phyloP scores from a whole-genome alignment of 1,139 yeast species.

The Hanseniaspora uvarum region DNA sequence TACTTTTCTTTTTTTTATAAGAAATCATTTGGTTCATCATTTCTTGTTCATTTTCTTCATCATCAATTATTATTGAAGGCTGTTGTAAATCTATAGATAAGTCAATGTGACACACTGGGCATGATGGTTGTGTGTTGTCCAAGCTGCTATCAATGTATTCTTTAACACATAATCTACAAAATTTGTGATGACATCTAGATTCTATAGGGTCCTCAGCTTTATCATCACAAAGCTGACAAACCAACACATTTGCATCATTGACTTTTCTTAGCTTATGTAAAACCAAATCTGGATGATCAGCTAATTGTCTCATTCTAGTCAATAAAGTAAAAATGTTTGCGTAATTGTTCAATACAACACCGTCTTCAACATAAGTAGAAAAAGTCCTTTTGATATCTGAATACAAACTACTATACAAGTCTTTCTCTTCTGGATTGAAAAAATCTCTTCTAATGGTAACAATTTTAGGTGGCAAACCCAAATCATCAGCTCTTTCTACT shows the following conservation, averaged over 20 bases:
- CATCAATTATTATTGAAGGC: slow-evolving; percentile 57
- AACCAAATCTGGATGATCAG: slow-evolving; percentile 95
- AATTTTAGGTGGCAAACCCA: slow-evolving; percentile 90
- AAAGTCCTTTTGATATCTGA: slow-evolving; percentile 78
- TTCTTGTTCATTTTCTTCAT: slow-evolving; percentile 42
- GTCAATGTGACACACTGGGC: slow-evolving; percentile 95
- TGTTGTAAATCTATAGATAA: slow-evolving; percentile 81
- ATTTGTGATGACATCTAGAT: slow-evolving; percentile 84
- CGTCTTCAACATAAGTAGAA: slow-evolving; percentile 77
- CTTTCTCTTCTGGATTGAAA: slow-evolving; percentile 91
- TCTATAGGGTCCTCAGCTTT: slow-evolving; percentile 96
- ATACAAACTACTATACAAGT: slow-evolving; percentile 75
- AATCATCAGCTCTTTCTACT: slow-evolving; percentile 89
- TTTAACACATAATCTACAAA: slow-evolving; percentile 81
- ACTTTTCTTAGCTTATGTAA: slow-evolving; percentile 50
- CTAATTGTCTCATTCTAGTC: slow-evolving; percentile 93
- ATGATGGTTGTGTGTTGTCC: slow-evolving; percentile 52
- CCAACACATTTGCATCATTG: slow-evolving; percentile 34
- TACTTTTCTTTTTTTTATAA: slow-evolving; percentile 54
- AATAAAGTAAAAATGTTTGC: slow-evolving; percentile 93
- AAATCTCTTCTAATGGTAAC: slow-evolving; percentile 77
- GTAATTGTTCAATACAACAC: slow-evolving; percentile 87
- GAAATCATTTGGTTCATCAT: slow-evolving; percentile 28
- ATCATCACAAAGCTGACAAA: slow-evolving; percentile 90
- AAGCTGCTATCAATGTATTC: slow-evolving; percentile 80